These are phyloP conservation scores for Lentinula guzmanii DNA, from an alignment of 768 basidiomycete genomes.

Conservation along the genomic window DNA sequence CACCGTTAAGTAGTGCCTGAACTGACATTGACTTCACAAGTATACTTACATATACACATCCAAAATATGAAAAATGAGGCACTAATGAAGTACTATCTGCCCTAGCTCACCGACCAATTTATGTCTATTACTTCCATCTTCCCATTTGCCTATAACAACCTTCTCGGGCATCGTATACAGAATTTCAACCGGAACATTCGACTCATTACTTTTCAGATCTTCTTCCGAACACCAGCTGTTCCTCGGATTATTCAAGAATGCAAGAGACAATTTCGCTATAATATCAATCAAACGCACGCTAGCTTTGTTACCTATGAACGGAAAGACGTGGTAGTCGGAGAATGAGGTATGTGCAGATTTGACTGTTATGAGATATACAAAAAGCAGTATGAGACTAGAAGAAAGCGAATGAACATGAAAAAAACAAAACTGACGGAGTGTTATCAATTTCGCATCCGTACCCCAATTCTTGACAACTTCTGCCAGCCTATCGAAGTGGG, in stretches of 20 bases:
- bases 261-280: conserved; percentile 30
- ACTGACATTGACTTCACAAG: too few species aligned
- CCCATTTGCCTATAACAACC: conserved; percentile 32
- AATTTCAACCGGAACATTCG: conserved; percentile 14
- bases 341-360: conserved; percentile 38
- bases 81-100: conserved; percentile 34
- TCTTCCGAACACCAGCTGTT: conserved; percentile 22
- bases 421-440: conserved; percentile 32
- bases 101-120: conserved; percentile 36
- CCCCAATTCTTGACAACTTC: conserved; percentile 53
- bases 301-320: conserved; percentile 27
- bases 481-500: conserved; percentile 58
- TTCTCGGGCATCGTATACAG: conserved; percentile 31
- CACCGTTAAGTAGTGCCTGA: too few species aligned
- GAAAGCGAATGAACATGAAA: background rate
- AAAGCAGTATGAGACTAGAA: background rate
- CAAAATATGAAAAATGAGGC: too few species aligned
- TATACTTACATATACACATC: conserved; percentile 2
- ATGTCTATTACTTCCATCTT: conserved; percentile 39
- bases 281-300: conserved; percentile 27
- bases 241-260: conserved; percentile 32
- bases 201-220: background rate
- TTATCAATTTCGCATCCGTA: conserved; percentile 37
- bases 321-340: conserved; percentile 42
- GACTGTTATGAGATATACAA: conserved; percentile 21